Base-by-base conservation (phyloP, 768 basidiomycete genomes). In the Pulveroboletus sp. region DNA sequence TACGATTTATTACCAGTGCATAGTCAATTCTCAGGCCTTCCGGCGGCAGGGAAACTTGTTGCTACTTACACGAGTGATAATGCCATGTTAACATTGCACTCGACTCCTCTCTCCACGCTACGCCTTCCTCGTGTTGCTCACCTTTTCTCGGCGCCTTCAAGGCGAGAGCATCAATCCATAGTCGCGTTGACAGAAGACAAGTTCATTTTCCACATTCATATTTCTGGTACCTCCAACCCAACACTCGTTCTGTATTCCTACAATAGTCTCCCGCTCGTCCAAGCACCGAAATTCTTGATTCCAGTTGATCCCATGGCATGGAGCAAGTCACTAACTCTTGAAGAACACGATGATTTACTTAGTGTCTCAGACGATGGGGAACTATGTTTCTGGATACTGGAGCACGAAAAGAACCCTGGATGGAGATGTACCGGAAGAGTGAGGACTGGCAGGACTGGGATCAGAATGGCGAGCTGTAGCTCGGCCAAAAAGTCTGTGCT, bases 401-500 rank as follows among this genome's bases (percentile, higher is more conserved):
- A 83, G 32, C 70, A 71, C n/a, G 59, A 50, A 27, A 56, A 48
- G 43, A 38, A 47, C 2, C 41, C 67, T 2, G 64, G 58, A 20
- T 89, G 88, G 87, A 76, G 71, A 56, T 82, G 82, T 55, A 87
- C 86, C 19, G 86, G 91, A 9, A 77, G 68, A 45, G 87, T 95
- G 6, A 77, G 76, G 50, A 95, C 93, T 11, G 82, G 81, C 0
- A 76, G 83, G 49, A 76, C 64, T 38, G 76, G 75, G 2, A 80
- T 94, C 47, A 74, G 72, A 50, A 84, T 79, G 65, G 92, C 85
- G 14, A 76, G 86, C 35, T 95, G 93, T 64, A 95, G 91, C 65
- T 90, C 91, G 8, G 83, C 87, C 11, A 93, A 93, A 68, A 95
- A 95, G 68, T 90, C 93, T 5, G 93, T 85, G 6, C 72, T 98